Conservation (phyloP, 371 early-diverging fungal genomes). For the Mycotypha africana region DNA sequence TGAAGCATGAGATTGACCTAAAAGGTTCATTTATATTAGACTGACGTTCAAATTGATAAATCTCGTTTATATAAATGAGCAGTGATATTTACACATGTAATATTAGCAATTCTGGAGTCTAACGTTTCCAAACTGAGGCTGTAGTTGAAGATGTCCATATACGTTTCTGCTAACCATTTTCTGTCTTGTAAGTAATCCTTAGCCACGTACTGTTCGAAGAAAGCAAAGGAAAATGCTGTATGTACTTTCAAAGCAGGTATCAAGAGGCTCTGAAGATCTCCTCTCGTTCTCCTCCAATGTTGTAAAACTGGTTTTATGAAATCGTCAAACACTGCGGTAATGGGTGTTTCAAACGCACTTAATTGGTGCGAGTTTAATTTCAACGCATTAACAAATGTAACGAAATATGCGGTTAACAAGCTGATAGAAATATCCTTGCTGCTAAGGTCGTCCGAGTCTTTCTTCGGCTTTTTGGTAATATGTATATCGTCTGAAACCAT, state of each 20-base stretch:
- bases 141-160: neutral
- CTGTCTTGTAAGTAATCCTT: conserved; percentile 7
- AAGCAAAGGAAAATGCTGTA: conserved; percentile 33
- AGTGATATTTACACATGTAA: conserved; percentile 1
- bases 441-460: neutral
- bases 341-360: conserved; percentile 10
- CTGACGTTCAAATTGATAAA: too few relatives aligned
- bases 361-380: conserved; percentile 39
- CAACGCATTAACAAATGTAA: conserved; percentile 39
- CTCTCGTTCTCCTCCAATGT: conserved; percentile 4
- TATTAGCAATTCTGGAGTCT: conserved; percentile 4
- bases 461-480: neutral
- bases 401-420: conserved; percentile 29
- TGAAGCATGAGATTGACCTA: conserved; percentile 34
- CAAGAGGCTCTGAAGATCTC: conserved; percentile 2
- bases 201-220: conserved; percentile 38
- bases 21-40: too few relatives aligned
- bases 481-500: too few relatives aligned
- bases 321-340: conserved; percentile 4
- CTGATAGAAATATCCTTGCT: too few relatives aligned
- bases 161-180: conserved; percentile 7
- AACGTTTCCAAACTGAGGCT: neutral
- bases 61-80: neutral
- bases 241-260: conserved; percentile 49
- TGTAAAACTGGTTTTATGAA: conserved; percentile 24